A percentile compares a stretch with the other conserved stretches of the same genome.
Conservation (phyloP, 2,329 filamentous ascomycete species). For the Balansia obtecta region DNA sequence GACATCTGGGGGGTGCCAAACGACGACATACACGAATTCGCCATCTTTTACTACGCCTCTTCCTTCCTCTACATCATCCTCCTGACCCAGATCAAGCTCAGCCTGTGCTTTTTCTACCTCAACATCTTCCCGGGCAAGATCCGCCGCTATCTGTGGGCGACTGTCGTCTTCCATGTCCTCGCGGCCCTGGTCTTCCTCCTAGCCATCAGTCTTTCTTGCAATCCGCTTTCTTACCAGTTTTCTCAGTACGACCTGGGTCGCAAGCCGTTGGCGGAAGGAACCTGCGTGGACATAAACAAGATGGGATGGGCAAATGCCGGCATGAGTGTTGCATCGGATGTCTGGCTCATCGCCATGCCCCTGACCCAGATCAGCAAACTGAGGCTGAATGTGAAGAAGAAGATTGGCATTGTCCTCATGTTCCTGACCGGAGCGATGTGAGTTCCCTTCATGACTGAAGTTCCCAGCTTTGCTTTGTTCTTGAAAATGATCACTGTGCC, state of each 20-base stretch:
- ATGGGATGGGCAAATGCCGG: background rate
- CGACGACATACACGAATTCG: constrained; percentile 15
- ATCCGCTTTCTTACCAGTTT: constrained; percentile 28
- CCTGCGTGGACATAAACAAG: background rate
- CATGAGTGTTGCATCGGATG: background rate
- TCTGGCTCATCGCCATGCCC: constrained; percentile 4
- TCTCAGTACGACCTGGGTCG: constrained; percentile 12
- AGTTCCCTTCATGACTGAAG: background rate
- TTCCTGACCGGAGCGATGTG: constrained; percentile 4
- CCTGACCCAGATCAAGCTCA: constrained; percentile 26
- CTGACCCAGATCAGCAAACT: constrained; percentile 1
- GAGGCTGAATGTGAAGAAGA: constrained; percentile 4
- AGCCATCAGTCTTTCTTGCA: constrained; percentile 23
- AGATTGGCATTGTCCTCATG: constrained; percentile 4
- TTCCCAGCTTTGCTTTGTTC: background rate
- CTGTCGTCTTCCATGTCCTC: constrained; percentile 18
- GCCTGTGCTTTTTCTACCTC: constrained; percentile 30
- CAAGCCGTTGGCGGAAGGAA: background rate
- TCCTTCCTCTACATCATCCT: constrained; percentile 26
- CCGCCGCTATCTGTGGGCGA: constrained; percentile 19
- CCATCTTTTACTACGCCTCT: constrained; percentile 20
- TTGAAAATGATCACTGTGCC: too few species aligned
- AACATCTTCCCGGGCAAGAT: constrained; percentile 25
- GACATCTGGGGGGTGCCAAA: background rate
- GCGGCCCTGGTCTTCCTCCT: constrained; percentile 20